Percentiles rank a stretch among this genome's conserved stretches.
phyloP scores from a whole-genome alignment of 2,329 filamentous ascomycete genomes.

The Sporothrix variecibatus region DNA sequence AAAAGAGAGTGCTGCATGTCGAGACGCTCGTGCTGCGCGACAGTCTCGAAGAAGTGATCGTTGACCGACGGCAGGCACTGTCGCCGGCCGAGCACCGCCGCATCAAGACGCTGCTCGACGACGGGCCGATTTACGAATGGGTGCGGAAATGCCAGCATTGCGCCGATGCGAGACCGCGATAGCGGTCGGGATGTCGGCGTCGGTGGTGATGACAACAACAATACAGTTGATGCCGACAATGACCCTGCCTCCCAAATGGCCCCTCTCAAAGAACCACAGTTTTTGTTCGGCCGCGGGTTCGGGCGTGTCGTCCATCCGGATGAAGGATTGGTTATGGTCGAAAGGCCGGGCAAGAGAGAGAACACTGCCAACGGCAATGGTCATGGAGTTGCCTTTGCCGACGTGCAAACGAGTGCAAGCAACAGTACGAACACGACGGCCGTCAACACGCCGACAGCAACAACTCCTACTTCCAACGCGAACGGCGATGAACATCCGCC shows the following conservation, averaged over 20 bases:
- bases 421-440: background rate
- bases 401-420: background rate
- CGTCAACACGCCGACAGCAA: background rate
- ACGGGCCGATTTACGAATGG: slow-evolving; percentile 59
- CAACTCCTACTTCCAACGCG: background rate
- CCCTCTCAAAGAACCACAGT: slow-evolving; percentile 47
- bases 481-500: background rate
- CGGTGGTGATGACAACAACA: background rate
- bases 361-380: background rate
- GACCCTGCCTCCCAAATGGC: slow-evolving; percentile 53
- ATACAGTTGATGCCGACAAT: background rate
- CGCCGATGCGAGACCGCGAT: no score
- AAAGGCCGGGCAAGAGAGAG: background rate
- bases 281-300: slow-evolving; percentile 55
- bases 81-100: slow-evolving; percentile 63
- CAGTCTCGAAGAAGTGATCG: slow-evolving; percentile 83
- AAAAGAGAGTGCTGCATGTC: slow-evolving; percentile 65
- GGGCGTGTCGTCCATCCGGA: slow-evolving; percentile 48
- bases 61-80: slow-evolving; percentile 73
- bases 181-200: slow-evolving; percentile 36
- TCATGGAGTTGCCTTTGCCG: background rate
- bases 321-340: slow-evolving; percentile 42
- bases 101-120: slow-evolving; percentile 60
- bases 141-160: slow-evolving; percentile 56
- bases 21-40: slow-evolving; percentile 80